Evolutionary conservation across 192 early-diverging fungal genomes (phyloP).

Genomic region (Podila clonocystis): DNA sequence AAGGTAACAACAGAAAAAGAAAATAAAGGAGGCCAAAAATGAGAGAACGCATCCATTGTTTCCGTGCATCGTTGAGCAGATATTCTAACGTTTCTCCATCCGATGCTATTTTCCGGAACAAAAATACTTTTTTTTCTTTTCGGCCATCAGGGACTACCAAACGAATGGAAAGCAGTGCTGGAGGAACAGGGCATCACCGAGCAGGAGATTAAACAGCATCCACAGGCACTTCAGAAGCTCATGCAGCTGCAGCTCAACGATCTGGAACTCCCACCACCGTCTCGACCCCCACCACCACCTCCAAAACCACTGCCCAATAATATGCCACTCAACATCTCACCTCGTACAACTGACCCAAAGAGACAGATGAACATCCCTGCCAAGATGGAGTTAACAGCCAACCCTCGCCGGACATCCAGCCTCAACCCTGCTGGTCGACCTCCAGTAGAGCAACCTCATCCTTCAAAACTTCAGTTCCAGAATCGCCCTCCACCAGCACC

Average conservation of each 20-base stretch:
- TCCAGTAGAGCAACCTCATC: conserved; percentile 17
- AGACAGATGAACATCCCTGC: conserved; percentile 4
- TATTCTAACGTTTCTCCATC: background rate
- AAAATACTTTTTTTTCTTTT: background rate
- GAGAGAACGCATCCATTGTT: background rate
- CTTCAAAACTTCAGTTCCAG: conserved; percentile 1
- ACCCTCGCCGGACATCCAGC: conserved; percentile 41
- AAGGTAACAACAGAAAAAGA: conserved; percentile 17
- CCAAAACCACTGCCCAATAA: conserved; percentile 39
- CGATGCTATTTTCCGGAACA: background rate
- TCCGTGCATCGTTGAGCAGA: no score
- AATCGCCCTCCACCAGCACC: conserved; percentile 12
- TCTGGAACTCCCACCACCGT: conserved; percentile 49
- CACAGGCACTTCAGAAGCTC: conserved; percentile 55
- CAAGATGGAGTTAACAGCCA: conserved; percentile 12
- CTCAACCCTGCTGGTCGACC: conserved; percentile 31
- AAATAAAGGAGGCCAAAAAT: background rate
- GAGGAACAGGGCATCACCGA: conserved; percentile 57
- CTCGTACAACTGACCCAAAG: conserved; percentile 8
- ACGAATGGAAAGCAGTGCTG: conserved; percentile 56
- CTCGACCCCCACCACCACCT: conserved; percentile 29
- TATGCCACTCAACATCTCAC: background rate
- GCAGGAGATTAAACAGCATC: conserved; percentile 56
- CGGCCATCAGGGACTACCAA: conserved; percentile 51
- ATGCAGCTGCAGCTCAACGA: conserved; percentile 61